Evolutionary conservation across 2,329 filamentous ascomycete species (phyloP), one percentile per base, ranked within the genome.

Genomic region (Triangularia setosa): DNA sequence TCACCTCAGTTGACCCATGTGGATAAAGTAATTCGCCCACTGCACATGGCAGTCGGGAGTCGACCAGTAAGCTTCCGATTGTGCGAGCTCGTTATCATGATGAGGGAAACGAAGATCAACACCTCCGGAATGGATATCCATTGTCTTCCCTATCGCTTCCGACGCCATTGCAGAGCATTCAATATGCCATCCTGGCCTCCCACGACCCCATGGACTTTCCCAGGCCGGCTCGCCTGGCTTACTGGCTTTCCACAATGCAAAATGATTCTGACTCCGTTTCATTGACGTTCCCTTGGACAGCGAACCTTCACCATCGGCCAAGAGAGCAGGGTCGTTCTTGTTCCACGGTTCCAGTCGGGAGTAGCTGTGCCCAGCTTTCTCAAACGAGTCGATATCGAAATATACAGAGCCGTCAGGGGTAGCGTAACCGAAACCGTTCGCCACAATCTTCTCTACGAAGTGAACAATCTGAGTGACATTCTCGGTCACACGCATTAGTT

Each of bases 1-100:
- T 44, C 18, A 18, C 35, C 35, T 64, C 54, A 73, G 63, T 57
- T 91, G 89, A 3, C 89, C 89, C 85, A 90, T 90, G 73, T 91
- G 88, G 18, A 91, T 72, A 75, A 92, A 91, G 76, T 91, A 90
- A 73, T 90, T 90, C 61, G 90, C 85, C 88, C 89, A 91, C 72
- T 90, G 87, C 53, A 80, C 77, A 61, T 80, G 78, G 54, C 73
- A 73, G 57, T 76, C 76, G 64, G 69, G 56, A 60, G 64, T 65
- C 58, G 65, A 67, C 84, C 85, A 91, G 73, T 88, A 90, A 5
- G 88, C 89, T 74, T 91, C 88, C 63, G 85, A 88, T 73, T 91
- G 89, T 3, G 88, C 89, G 63, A 91, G 78, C 73, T 91, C 89
- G 70, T 90, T 90, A 75, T 88, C 88, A 74, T 73, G 72, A 64